Conservation (phyloP, 441 rosid genomes). For the Populus tomentosa region DNA sequence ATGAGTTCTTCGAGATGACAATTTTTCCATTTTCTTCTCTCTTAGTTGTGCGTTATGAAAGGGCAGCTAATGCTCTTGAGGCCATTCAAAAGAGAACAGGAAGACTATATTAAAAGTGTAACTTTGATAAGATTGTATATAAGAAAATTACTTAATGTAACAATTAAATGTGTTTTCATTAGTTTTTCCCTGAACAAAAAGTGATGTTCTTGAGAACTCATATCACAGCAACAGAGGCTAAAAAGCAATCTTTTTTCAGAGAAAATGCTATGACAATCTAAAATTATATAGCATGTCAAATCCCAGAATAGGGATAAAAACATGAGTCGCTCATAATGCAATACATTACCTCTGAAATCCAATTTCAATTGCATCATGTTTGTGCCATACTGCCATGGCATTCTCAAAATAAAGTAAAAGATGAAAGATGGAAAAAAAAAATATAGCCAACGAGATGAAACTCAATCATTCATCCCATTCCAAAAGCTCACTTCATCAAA, state of each 20-base stretch:
- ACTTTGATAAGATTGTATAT: neutral
- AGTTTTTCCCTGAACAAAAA: neutral
- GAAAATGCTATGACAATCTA: neutral
- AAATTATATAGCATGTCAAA: neutral
- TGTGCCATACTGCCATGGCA: neutral
- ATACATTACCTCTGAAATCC: neutral
- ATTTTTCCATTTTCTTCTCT: neutral
- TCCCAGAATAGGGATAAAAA: neutral
- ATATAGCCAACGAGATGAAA: too few relatives aligned
- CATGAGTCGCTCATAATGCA: neutral
- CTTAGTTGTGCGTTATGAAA: neutral
- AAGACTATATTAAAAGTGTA: neutral
- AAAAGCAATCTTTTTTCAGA: neutral
- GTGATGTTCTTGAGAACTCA: neutral
- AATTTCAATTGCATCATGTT: neutral
- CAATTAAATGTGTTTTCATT: neutral
- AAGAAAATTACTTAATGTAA: neutral
- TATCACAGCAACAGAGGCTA: neutral
- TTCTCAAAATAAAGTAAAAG: neutral
- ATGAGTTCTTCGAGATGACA: neutral
- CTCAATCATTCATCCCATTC: neutral
- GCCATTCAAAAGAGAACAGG: neutral
- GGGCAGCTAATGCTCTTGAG: neutral
- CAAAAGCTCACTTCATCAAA: neutral
- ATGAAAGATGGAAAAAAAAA: too few relatives aligned